A percentile compares a stretch with the other conserved stretches of the same genome.
phyloP scores from a whole-genome alignment of 768 basidiomycete species.

The Suillus plorans region DNA sequence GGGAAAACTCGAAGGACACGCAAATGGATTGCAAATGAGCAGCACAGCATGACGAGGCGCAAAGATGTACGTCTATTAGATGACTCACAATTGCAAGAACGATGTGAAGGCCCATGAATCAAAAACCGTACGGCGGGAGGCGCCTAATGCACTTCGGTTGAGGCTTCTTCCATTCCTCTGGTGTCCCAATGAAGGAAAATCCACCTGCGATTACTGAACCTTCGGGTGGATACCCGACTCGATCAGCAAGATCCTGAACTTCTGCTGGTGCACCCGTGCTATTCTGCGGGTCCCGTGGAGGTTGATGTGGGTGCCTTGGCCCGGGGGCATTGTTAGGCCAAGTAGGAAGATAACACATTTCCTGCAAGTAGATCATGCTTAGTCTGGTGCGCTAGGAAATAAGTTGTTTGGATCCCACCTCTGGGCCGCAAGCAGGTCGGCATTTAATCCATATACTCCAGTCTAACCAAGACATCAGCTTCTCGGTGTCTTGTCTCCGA shows the following conservation, averaged over 20 bases:
- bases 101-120: neutral
- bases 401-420: conserved; percentile 12
- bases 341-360: conserved; percentile 28
- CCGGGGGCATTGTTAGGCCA: conserved; percentile 15
- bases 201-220: neutral
- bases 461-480: conserved; percentile 23
- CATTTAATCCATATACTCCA: conserved; percentile 26
- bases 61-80: neutral
- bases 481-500: conserved; percentile 12
- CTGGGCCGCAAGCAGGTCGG: conserved; percentile 15
- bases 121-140: conserved; percentile 9
- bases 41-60: too few species aligned
- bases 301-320: neutral
- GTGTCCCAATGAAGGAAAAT: neutral
- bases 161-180: conserved; percentile 23
- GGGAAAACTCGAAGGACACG: too few species aligned
- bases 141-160: conserved; percentile 22
- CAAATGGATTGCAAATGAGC: too few species aligned
- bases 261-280: neutral
- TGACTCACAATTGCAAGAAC: neutral
- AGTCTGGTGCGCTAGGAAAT: neutral
- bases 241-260: neutral
- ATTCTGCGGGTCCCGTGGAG: neutral
- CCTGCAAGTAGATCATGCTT: conserved; percentile 10
- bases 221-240: neutral